Evolutionary conservation across 78 protist genomes (phyloP).

Genomic region (Dictyostelium intermedium): DNA sequence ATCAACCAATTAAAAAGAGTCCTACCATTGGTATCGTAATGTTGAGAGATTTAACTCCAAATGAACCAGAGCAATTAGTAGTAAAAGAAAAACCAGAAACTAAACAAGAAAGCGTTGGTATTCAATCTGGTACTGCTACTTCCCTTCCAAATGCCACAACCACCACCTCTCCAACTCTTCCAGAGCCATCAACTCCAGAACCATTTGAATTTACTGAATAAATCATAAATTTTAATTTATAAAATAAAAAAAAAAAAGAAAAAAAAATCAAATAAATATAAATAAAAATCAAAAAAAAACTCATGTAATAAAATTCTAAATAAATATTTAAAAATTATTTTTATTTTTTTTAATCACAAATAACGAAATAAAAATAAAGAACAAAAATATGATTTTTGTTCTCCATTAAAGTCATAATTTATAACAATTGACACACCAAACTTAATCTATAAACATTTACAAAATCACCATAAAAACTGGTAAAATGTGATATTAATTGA

Average conservation of each 20-base stretch:
- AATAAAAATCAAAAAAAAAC: not conserved
- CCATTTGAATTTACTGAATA: constrained; percentile 81
- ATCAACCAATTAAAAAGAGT: constrained; percentile 80
- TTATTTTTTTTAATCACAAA: no score
- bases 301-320: not conserved
- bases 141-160: not conserved
- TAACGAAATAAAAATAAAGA: no score
- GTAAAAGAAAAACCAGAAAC: constrained; percentile 64
- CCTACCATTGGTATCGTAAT: constrained; percentile 70
- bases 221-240: not conserved
- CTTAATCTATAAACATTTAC: no score
- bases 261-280: not conserved
- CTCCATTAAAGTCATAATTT: no score
- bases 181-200: constrained; percentile 81
- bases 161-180: not conserved
- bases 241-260: not conserved
- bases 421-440: no score
- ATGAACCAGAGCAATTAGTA: constrained; percentile 78
- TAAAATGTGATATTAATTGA: no score
- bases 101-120: not conserved
- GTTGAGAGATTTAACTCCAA: constrained; percentile 61
- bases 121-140: not conserved
- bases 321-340: not conserved
- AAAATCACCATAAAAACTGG: no score
- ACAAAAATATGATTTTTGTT: no score